These are phyloP conservation scores for Monilinia aucupariae DNA, from an alignment of 2,329 filamentous ascomycete species.

Conservation along the genomic window DNA sequence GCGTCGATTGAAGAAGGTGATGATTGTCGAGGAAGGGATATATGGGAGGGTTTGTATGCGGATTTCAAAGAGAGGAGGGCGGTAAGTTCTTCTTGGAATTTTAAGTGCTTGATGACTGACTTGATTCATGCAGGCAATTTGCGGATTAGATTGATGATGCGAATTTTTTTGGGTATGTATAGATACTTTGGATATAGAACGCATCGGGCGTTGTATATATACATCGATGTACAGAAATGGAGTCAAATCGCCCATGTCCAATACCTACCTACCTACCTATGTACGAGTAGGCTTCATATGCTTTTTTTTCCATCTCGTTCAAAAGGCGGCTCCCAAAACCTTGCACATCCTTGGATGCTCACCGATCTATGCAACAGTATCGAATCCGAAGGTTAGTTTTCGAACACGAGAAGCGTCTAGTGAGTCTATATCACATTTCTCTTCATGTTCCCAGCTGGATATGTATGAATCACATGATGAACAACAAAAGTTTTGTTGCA, in stretches of 20 bases:
- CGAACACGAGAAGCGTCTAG: too few relatives aligned
- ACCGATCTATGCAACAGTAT: neutral
- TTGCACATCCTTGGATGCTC: too few relatives aligned
- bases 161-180: neutral
- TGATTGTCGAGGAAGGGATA: constrained; percentile 28
- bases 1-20: constrained; percentile 15
- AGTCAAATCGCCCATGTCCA: neutral
- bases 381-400: too few relatives aligned
- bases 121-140: neutral
- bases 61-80: constrained; percentile 27
- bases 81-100: constrained; percentile 14
- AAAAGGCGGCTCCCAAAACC: too few relatives aligned
- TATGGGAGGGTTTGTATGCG: constrained; percentile 29
- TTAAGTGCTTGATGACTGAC: neutral
- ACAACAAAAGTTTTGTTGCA: too few relatives aligned
- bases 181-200: neutral
- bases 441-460: too few relatives aligned
- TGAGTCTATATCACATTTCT: neutral
- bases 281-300: neutral
- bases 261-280: neutral
- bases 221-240: neutral
- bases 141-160: neutral
- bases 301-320: neutral
- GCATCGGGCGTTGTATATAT: neutral
- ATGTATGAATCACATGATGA: too few relatives aligned